Evolutionary conservation across 2,329 filamentous ascomycete species (phyloP).

Genomic region (Colletotrichum musae): DNA sequence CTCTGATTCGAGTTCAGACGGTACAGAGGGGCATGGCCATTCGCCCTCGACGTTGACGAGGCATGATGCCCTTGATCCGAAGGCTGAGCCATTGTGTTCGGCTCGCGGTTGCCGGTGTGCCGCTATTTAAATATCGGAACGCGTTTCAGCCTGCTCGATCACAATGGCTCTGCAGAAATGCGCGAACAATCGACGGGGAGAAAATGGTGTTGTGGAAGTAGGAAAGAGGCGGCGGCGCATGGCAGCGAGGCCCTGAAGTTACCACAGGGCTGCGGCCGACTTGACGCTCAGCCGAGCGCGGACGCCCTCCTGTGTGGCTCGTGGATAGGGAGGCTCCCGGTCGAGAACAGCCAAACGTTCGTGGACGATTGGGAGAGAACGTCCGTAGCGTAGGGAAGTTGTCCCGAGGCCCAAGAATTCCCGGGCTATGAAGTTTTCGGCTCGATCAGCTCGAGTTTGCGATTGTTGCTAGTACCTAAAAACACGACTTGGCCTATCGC

Average conservation of each 20-base stretch:
- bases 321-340: no score
- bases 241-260: not conserved
- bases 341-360: no score
- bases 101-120: not conserved
- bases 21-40: constrained; percentile 63
- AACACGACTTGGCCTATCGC: no score
- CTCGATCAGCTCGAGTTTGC: no score
- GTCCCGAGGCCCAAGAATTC: no score
- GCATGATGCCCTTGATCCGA: constrained; percentile 26
- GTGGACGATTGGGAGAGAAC: not conserved
- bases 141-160: constrained; percentile 1
- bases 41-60: constrained; percentile 27
- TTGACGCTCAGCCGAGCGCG: not conserved
- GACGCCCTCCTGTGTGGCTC: not conserved
- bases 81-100: constrained; percentile 23
- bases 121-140: not conserved
- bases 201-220: not conserved
- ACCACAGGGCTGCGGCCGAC: not conserved
- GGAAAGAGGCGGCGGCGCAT: constrained; percentile 12
- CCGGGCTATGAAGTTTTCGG: no score
- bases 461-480: no score
- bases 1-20: constrained; percentile 79
- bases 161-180: not conserved
- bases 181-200: constrained; percentile 14
- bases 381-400: no score